Evolutionary conservation across 306 rosid species (phyloP), one percentile per base, ranked within the genome.

Genomic region (Cucumis cinereus): DNA sequence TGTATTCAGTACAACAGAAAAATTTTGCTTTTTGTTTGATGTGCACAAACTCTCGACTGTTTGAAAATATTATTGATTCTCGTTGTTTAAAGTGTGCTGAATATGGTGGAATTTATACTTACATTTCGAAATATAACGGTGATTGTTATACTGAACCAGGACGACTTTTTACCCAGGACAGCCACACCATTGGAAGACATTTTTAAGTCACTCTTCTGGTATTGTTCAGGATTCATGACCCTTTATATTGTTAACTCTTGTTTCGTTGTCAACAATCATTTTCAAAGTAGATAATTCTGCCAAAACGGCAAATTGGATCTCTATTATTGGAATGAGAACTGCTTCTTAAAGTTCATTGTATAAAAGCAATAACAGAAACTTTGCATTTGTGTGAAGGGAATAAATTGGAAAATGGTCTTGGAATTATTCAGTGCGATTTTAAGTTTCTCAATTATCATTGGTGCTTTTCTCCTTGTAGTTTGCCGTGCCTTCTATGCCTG

Each of bases 171-270:
- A 74, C 97, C 98, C 15, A 87, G 98, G 85, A 93, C 97, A 12
- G 98, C 98, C 73, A 93, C 98, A 55, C 98, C 98, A 62, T 85
- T 93, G 89, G 98, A 93, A 86, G 98, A 93, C 87, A 89, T 93
- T 80, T 93, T 91, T 88, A 93, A 90, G 90, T 93, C 97, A 74
- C 84, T 93, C 82, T 89, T 91, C 90, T 93, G 98, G 98, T 93
- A 93, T 69, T 63, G 81, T 73, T 60, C 40, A 59, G 24, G 73
- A 81, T 68, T 59, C 49, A 59, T 41, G 75, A 62, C 67, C 56
- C 56, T 71, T 1, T 33, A 60, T 15, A 38, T 59, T 53, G 53
- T 45, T 61, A 41, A 2, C 75, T 76, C 66, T 28, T 78, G 38
- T 41, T 45, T 41, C 19, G 47, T 56, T 23, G 60, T 69, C 28